Conservation (phyloP, 768 basidiomycete genomes). For the Hericium alpestre region DNA sequence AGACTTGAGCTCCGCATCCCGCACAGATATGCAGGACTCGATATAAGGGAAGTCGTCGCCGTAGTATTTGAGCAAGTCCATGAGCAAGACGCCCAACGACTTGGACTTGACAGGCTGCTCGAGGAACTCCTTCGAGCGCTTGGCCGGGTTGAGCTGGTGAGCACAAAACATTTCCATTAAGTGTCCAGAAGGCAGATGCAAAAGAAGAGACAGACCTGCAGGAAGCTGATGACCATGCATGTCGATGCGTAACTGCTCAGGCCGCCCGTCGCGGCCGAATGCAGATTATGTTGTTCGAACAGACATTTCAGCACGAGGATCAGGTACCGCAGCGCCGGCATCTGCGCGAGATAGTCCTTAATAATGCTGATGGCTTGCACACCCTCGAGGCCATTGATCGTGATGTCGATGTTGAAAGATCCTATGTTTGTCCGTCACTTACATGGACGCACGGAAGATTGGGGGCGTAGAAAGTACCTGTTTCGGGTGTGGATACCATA, state of each 20-base stretch:
- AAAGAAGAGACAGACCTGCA: slow-evolving; percentile 38
- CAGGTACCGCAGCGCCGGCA: slow-evolving; percentile 52
- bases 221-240: slow-evolving; percentile 54
- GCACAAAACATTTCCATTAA: not conserved
- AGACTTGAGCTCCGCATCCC: slow-evolving; percentile 23
- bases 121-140: slow-evolving; percentile 36
- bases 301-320: slow-evolving; percentile 56
- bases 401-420: slow-evolving; percentile 52
- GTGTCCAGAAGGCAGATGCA: not conserved
- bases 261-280: slow-evolving; percentile 53
- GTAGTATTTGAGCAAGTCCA: slow-evolving; percentile 61
- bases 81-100: slow-evolving; percentile 46
- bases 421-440: slow-evolving; percentile 23
- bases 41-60: slow-evolving; percentile 34
- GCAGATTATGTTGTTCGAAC: slow-evolving; percentile 44
- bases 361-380: slow-evolving; percentile 41
- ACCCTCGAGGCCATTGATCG: slow-evolving; percentile 53
- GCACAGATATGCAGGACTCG: slow-evolving; percentile 30
- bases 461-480: slow-evolving; percentile 20
- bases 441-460: not conserved
- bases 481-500: slow-evolving; percentile 35
- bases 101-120: slow-evolving; percentile 36
- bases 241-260: slow-evolving; percentile 59
- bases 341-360: slow-evolving; percentile 36
- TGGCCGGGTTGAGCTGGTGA: slow-evolving; percentile 47